Evolutionary conservation across 768 basidiomycete genomes (phyloP), one percentile per base, ranked within the genome.

Genomic region (Boletus fagicola): DNA sequence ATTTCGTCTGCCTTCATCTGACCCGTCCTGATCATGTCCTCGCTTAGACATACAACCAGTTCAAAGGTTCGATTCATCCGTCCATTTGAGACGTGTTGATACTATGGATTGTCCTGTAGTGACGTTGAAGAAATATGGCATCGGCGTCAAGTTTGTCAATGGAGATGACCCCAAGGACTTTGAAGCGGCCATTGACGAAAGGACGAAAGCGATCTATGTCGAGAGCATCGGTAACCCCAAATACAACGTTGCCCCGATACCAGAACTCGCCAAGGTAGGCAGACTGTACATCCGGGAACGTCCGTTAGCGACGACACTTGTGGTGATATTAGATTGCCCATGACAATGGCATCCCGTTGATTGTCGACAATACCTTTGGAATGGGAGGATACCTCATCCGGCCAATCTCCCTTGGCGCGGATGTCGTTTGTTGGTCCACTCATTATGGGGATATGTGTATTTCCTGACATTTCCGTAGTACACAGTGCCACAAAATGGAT

Each of bases 401-500:
- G 0, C 84, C 84, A 11, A 81, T 85, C 44, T 76, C 81, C 33
- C 76, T 78, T 49, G 84, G 84, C 20, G 82, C 83, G 5, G 80
- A 86, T 58, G 82, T 85, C 43, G 74, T 85, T 54, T 50, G 78
- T 76, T 18, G 46, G 74, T 65, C 43, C 15, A 36, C n/a, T 31
- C 24, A 4, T 36, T 18, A 12, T 15, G 8, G 9, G 36, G 0
- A 22, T 16, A 16, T 39, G 9, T 36, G 11, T 8, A 16, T 46
- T 24, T 40, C 6, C 22, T 51, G 49, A 57, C 51, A 36, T 49
- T 8, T 43, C 26, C 1, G 15, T 22, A 79, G 81, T 82, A 0
- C 79, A 83, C 62, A 81, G 80, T 31, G 82, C 82, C 3, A 86
- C 84, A 0, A 86, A 88, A 64, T 87, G 86, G 86, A 83, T 87